Percentiles rank a stretch among this genome's conserved stretches.
Evolutionary conservation across 768 basidiomycete genomes (phyloP).

Genomic region (Russula griseocarnosa): DNA sequence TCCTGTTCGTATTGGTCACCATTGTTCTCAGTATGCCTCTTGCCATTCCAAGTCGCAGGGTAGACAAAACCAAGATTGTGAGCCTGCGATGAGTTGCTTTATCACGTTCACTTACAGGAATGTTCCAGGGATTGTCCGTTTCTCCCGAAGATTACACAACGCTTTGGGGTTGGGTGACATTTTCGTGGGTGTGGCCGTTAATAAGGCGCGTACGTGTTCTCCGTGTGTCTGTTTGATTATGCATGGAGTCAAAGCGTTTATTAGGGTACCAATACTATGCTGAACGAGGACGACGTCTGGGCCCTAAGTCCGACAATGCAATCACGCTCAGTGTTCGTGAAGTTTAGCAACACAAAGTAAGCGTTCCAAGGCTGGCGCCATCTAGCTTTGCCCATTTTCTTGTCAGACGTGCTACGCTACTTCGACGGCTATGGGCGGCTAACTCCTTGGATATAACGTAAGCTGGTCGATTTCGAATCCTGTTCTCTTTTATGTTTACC

Average conservation of each 20-base stretch:
- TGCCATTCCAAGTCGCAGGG: constrained; percentile 51
- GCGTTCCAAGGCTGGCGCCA: neutral
- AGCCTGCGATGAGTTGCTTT: constrained; percentile 31
- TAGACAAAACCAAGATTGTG: constrained; percentile 60
- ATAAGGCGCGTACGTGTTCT: constrained; percentile 43
- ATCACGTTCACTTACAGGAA: neutral
- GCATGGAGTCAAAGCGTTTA: neutral
- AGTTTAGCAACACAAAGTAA: constrained; percentile 38
- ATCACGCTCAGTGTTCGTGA: constrained; percentile 58
- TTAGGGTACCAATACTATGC: constrained; percentile 46
- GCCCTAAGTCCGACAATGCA: constrained; percentile 62
- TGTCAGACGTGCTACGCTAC: constrained; percentile 37
- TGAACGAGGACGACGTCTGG: constrained; percentile 73
- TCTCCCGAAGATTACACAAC: constrained; percentile 75
- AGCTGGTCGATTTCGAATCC: neutral
- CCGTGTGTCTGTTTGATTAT: neutral
- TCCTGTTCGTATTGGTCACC: constrained; percentile 41
- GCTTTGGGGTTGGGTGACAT: constrained; percentile 68
- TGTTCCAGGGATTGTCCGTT: constrained; percentile 48
- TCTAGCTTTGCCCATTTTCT: neutral
- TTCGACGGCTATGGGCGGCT: constrained; percentile 43
- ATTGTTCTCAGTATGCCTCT: constrained; percentile 63
- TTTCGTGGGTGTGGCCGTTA: constrained; percentile 67
- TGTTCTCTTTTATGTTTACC: neutral
- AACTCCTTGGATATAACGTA: constrained; percentile 46